Evolutionary conservation across 495 filamentous ascomycete species (phyloP), one percentile per base, ranked within the genome.

Genomic region (Oidiodendron maius): DNA sequence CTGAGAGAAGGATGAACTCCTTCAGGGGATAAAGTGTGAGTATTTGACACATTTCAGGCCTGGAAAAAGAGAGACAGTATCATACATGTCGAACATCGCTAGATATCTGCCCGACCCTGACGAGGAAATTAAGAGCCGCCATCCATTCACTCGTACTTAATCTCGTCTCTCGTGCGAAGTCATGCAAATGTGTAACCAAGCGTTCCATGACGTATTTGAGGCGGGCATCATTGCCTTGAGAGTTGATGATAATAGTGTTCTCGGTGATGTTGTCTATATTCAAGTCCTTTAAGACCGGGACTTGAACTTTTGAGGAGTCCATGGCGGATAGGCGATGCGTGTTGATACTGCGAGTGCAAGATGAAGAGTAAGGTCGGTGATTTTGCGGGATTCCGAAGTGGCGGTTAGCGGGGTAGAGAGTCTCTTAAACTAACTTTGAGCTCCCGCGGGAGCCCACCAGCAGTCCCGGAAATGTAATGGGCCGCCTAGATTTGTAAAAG

Each of bases 1-100:
- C 91, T 44, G 86, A 93, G 56, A 96, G 87, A 44, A 95, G 84
- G 66, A 96, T 95, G 73, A 88, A 95, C 75, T 96, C 91, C 79
- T 91, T 41, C 16, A n/a, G 2, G n/a, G 10, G 32, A 4, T 13
- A 13, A 13, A 35, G 4, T 16, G 20, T 40, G 20, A 15, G n/a
- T 40, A 17, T 15, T 40, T 21, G 3, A 40, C 12, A 30, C 12
- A 5, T 40, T 40, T 32, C 8, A 32, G n/a, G 28, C n/a, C 8
- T 8, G 16, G 35, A 42, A 23, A 18, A 22, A 24, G 21, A 32
- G 32, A 20, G 39, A 24, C 11, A 25, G 61, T n/a, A n/a, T n/a
- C 70, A 25, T 65, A 80, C 77, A 64, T 85, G 81, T 49, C 87
- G 76, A 34, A 87, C 85, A 56, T 84, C 76, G 34, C 67, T 82